Percentiles rank a stretch among this genome's conserved stretches.
Evolutionary conservation across 495 filamentous ascomycete species (phyloP).

Genomic region (Penicillium samsonianum): DNA sequence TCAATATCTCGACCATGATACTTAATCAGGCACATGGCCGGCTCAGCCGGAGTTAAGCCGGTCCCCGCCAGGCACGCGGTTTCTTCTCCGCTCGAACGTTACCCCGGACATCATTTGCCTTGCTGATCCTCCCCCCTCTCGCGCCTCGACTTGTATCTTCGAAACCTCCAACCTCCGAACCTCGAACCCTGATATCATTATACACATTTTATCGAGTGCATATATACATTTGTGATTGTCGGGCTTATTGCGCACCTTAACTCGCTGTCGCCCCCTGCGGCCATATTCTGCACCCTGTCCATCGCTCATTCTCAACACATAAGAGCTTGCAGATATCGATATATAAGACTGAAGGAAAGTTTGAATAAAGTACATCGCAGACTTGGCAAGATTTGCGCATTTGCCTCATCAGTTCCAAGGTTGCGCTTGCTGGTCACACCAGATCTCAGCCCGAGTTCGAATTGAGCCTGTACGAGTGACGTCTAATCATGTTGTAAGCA

Average conservation of each 20-base stretch:
- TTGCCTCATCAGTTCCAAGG: constrained; percentile 1
- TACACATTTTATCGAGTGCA: neutral
- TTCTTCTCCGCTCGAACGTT: constrained; percentile 33
- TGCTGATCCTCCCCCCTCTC: constrained; percentile 23
- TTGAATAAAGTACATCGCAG: neutral
- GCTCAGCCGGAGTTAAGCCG: constrained; percentile 25
- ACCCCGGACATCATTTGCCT: constrained; percentile 27
- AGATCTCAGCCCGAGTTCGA: constrained; percentile 13
- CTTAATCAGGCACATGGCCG: neutral
- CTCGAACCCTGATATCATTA: neutral
- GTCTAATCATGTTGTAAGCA: constrained; percentile 43
- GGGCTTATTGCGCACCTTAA: neutral
- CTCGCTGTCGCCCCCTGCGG: constrained; percentile 1
- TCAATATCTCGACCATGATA: neutral
- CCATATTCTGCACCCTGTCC: constrained; percentile 5
- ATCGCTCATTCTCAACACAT: neutral
- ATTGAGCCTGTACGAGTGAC: constrained; percentile 16
- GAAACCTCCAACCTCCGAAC: neutral
- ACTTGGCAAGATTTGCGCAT: neutral
- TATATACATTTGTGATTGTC: neutral
- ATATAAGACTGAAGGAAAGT: neutral
- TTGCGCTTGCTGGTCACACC: constrained; percentile 14
- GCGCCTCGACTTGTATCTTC: neutral
- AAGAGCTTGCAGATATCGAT: neutral
- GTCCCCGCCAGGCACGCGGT: constrained; percentile 32